Evolutionary conservation across 2,329 filamentous ascomycete species (phyloP).

Genomic region (Fusarium chuoi): DNA sequence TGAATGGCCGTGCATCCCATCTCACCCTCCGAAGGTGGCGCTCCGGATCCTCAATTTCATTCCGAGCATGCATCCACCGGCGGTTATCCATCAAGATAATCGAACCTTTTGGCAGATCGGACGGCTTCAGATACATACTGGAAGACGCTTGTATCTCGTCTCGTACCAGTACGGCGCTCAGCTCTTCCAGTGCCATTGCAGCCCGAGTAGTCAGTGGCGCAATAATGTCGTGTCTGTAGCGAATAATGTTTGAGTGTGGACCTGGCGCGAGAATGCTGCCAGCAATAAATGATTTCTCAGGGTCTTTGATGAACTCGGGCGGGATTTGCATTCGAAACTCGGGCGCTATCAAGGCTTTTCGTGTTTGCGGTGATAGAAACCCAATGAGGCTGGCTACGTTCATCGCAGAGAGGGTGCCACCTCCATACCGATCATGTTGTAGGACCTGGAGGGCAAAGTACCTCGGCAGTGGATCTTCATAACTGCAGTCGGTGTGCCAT

Average conservation of each 20-base stretch:
- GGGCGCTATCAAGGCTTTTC: conserved; percentile 34
- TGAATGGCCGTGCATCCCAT: conserved; percentile 48
- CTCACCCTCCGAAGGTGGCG: conserved; percentile 50
- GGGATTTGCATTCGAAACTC: conserved; percentile 50
- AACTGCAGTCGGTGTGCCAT: conserved; percentile 59
- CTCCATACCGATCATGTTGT: conserved; percentile 52
- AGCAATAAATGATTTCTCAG: conserved; percentile 21
- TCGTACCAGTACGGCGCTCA: conserved; percentile 33
- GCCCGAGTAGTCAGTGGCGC: conserved; percentile 42
- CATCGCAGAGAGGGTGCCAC: conserved; percentile 54
- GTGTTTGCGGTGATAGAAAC: conserved; percentile 41
- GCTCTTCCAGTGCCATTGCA: conserved; percentile 36
- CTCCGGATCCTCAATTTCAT: conserved; percentile 46
- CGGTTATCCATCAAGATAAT: conserved; percentile 51
- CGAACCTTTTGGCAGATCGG: conserved; percentile 42
- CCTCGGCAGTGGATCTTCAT: conserved; percentile 50
- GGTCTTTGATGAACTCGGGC: conserved; percentile 49
- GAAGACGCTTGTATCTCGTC: conserved; percentile 18
- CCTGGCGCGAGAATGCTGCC: conserved; percentile 38
- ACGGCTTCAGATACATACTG: conserved; percentile 41
- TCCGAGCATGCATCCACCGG: conserved; percentile 50
- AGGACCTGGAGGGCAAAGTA: conserved; percentile 57
- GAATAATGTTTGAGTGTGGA: conserved; percentile 32
- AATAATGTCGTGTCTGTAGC: conserved; percentile 49
- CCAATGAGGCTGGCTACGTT: conserved; percentile 45